These are phyloP conservation scores for Fomitopsis pulvina DNA, from an alignment of 768 basidiomycete genomes.

Conservation along the genomic window DNA sequence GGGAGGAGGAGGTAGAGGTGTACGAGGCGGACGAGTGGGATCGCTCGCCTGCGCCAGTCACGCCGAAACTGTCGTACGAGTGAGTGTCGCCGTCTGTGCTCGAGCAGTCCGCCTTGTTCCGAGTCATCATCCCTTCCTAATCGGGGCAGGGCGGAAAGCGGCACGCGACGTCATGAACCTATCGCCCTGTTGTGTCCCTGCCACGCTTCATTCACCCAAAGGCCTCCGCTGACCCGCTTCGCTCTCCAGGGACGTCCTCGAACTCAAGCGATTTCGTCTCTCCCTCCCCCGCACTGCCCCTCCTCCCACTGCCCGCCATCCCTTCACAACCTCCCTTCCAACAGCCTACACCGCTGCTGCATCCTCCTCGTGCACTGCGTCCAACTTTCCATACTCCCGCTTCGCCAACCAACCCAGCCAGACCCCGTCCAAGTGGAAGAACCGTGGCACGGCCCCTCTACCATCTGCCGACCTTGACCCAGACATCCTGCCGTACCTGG, in stretches of 20 bases:
- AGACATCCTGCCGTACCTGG: slow-evolving; percentile 26
- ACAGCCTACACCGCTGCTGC: not conserved
- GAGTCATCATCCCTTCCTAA: not conserved
- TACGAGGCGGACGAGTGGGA: slow-evolving; percentile 75
- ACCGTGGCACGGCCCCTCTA: slow-evolving; percentile 14
- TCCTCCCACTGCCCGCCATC: slow-evolving; percentile 15
- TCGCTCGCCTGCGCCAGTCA: slow-evolving; percentile 62
- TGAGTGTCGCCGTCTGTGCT: slow-evolving; percentile 32
- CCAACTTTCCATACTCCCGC: slow-evolving; percentile 33
- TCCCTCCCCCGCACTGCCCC: slow-evolving; percentile 43
- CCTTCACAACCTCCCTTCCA: slow-evolving; percentile 22
- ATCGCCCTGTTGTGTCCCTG: too few species aligned
- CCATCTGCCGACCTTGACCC: slow-evolving; percentile 12
- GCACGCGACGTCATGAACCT: not conserved
- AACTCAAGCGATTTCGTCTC: slow-evolving; percentile 63
- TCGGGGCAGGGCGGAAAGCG: not conserved
- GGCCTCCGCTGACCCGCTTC: not conserved
- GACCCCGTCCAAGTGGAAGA: slow-evolving; percentile 36
- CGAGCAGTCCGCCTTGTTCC: not conserved
- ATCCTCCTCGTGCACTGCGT: slow-evolving; percentile 39
- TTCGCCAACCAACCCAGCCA: slow-evolving; percentile 27
- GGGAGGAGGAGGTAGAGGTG: slow-evolving; percentile 49
- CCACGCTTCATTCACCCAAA: not conserved
- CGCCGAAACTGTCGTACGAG: slow-evolving; percentile 58
- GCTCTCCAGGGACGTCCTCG: slow-evolving; percentile 31